Base-by-base conservation (phyloP, 176 grass and related monocot genomes). In the Phyllostachys edulis region DNA sequence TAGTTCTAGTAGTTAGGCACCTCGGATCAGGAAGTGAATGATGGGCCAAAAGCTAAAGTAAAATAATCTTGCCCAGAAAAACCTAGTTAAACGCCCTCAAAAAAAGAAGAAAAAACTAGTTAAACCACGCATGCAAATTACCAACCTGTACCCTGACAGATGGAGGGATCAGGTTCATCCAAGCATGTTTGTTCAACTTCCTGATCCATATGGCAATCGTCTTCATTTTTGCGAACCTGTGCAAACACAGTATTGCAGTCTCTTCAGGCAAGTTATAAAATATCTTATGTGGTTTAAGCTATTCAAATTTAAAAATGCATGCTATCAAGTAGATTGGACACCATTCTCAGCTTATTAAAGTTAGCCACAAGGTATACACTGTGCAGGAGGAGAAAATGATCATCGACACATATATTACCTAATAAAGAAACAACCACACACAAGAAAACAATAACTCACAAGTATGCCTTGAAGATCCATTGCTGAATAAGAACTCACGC, bases 391-490 rank as follows among this genome's bases (percentile, higher is more conserved):
- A 34, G 67, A 56, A 10, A 73, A 39, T 34, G 6, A 1, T 66
- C 74, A 24, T 47, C 4, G 4, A 77, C 1, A 2, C 15, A 49
- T 40, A 86, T 2, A 77, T 78, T 61, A 21, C 17, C 20, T 24
- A 57, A 63, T 45, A 60, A 46, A 27, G 55, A 82, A 69, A 80
- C 21, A 80, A 2, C 38, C 3, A 71, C 37, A 72, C 9, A 12
- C 29, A 77, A 63, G 84, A 73, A 72, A 26, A 49, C 5, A 85
- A 60, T 34, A 24, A 69, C 85, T 91, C 62, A 92, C 96, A 76
- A 98, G 87, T 88, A 98, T 98, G 78, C 96, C 96, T 92, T 98
- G 83, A 90, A 98, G 96, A 94, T 98, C 96, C 73, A 81, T 75
- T 88, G 86, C 87, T 87, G 96, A 91, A 77, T 98, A 98, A 47